Conservation (phyloP, 495 filamentous ascomycete genomes). For the Talaromyces liani region DNA sequence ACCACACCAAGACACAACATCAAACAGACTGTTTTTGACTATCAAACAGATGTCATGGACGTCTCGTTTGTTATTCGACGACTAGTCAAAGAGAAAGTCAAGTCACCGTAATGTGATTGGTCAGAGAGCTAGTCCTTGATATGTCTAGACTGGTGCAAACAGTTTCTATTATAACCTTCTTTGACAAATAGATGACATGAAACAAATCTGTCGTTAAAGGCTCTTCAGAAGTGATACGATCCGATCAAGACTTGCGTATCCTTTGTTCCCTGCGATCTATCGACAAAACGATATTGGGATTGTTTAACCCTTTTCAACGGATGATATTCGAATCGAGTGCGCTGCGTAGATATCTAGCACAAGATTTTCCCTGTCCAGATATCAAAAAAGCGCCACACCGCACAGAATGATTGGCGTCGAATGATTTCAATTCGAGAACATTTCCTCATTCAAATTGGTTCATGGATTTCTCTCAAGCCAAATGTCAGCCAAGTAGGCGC, state of each 20-base stretch:
- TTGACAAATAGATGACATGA: not conserved
- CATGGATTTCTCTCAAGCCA: not conserved
- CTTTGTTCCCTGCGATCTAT: not conserved
- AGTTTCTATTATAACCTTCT: not conserved
- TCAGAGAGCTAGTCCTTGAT: not conserved
- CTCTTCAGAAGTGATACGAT: not conserved
- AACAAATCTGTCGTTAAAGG: not conserved
- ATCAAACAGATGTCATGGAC: not conserved
- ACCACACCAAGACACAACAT: not conserved
- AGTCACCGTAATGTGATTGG: not conserved
- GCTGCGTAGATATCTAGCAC: not conserved
- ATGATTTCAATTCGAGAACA: not conserved
- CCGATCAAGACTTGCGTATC: not conserved
- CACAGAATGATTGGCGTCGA: not conserved
- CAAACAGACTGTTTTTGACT: not conserved
- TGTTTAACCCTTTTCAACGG: not conserved
- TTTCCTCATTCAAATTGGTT: not conserved
- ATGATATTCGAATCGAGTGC: not conserved
- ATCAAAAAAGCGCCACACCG: not conserved
- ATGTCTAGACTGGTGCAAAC: not conserved
- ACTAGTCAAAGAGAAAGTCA: not conserved
- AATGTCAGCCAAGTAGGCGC: not conserved
- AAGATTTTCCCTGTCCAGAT: not conserved
- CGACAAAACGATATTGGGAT: not conserved
- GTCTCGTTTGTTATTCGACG: not conserved